Evolutionary conservation across 2,329 filamentous ascomycete species (phyloP), one percentile per base, ranked within the genome.

Genomic region (Pyrenophora graminea): DNA sequence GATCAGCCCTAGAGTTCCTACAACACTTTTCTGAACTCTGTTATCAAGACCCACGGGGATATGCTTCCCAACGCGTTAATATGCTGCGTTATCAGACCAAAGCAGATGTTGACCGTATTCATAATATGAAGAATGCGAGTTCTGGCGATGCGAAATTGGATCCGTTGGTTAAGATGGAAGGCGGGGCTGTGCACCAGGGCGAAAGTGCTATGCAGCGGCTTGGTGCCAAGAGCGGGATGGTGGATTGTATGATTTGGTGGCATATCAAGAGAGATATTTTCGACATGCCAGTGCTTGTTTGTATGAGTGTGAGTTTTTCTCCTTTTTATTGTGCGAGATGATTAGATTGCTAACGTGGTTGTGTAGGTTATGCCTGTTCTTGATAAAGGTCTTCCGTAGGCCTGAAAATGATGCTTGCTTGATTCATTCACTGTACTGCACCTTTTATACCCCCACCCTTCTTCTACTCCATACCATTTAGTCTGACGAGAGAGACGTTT

Each of bases 251-350:
- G 66, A 96, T 95, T 76, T 96, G 90, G 77, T 97, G 93, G 92
- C 93, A 90, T 58, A 92, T 97, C 56, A 96, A 96, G 77, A 83
- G 93, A 58, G 94, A 99, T 74, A 90, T 94, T 34, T 97, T 97
- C 77, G 93, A 97, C 77, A 96, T 97, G 74, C 94, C 94, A 18
- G 96, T 97, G 91, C 81, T 97, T 77, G 95, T 97, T 74, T 90
- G 97, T 68, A 93, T 97, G 80, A 97, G 97, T 78, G 94, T 97
- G 74, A 87, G 92, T 87, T 25, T 10, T 10, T 9, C 15, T 1
- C n/a, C n/a, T 13, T 5, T 7, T 1, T n/a, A 15, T 1, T 21
- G 5, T 21, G 3, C 30, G 9, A 8, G 31, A 43, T 19, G 40
- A 32, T 21, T 9, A 15, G 21, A 38, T 17, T 53, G 39, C 55